These are phyloP conservation scores for Gaeumannomyces tritici DNA, from an alignment of 2,329 filamentous ascomycete genomes.

Conservation along the genomic window DNA sequence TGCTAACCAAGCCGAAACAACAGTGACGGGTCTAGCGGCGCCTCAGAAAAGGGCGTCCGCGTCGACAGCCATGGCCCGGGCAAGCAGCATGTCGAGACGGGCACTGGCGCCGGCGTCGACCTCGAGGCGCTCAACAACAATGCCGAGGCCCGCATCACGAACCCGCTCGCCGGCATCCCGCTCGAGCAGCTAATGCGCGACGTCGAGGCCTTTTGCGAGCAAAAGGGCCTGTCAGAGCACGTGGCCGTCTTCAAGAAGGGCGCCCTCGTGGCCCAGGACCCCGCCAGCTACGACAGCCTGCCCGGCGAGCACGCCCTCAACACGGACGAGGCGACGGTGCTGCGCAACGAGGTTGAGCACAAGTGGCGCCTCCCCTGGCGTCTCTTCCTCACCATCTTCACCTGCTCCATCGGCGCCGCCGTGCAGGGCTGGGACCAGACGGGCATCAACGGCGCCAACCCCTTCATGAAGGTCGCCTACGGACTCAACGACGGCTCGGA, in stretches of 20 bases:
- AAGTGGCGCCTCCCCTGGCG: slow-evolving; percentile 56
- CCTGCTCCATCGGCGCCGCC: slow-evolving; percentile 61
- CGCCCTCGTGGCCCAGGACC: slow-evolving; percentile 65
- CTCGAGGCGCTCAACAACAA: slow-evolving; percentile 3
- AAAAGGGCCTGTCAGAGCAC: slow-evolving; percentile 48
- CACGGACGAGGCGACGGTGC: slow-evolving; percentile 46
- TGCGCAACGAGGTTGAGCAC: slow-evolving; percentile 55
- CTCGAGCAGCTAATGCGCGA: slow-evolving; percentile 9
- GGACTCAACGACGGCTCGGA: slow-evolving; percentile 29
- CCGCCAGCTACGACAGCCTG: slow-evolving; percentile 50
- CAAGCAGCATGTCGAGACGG: not conserved
- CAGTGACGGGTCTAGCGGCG: not conserved
- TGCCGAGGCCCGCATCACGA: slow-evolving; percentile 8
- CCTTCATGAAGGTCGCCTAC: slow-evolving; percentile 48
- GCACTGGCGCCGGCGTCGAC: not conserved
- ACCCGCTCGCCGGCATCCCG: slow-evolving; percentile 10
- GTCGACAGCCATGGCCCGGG: not conserved
- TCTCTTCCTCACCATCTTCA: slow-evolving; percentile 57
- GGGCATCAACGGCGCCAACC: slow-evolving; percentile 52
- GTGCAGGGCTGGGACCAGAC: slow-evolving; percentile 63
- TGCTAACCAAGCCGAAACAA: not conserved
- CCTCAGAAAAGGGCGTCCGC: not conserved
- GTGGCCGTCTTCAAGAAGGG: slow-evolving; percentile 53
- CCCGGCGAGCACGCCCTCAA: slow-evolving; percentile 45
- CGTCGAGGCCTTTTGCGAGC: slow-evolving; percentile 9